Percentiles rank a stretch among this genome's conserved stretches.
Evolutionary conservation across 768 basidiomycete species (phyloP).

Genomic region (Podaxis sp.): DNA sequence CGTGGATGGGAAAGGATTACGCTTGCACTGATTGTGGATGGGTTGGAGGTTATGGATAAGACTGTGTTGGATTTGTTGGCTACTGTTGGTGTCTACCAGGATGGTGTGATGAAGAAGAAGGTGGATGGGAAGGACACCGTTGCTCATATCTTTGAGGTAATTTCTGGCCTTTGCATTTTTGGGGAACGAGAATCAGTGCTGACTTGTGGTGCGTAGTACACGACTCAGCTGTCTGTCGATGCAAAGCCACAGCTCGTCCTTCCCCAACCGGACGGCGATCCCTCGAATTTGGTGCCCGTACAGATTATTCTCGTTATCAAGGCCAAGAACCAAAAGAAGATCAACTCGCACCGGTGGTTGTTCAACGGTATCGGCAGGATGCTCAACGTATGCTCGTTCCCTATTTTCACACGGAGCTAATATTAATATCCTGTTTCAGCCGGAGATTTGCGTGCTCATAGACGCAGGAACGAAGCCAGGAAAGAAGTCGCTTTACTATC

Average conservation of each 20-base stretch:
- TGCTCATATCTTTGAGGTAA: constrained; percentile 79
- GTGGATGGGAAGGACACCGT: constrained; percentile 80
- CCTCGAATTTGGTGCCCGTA: constrained; percentile 90
- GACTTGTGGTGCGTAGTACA: constrained; percentile 58
- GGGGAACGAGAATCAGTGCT: neutral
- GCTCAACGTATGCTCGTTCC: constrained; percentile 52
- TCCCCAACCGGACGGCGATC: constrained; percentile 80
- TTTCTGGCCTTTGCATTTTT: neutral
- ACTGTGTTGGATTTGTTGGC: constrained; percentile 79
- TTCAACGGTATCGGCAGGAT: constrained; percentile 90
- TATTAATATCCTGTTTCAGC: constrained; percentile 38
- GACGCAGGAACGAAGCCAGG: constrained; percentile 97
- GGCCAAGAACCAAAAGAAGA: constrained; percentile 95
- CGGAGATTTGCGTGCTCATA: constrained; percentile 87
- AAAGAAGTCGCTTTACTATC: constrained; percentile 91
- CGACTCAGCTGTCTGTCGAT: constrained; percentile 93
- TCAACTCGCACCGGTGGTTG: constrained; percentile 93
- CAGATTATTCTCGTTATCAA: constrained; percentile 90
- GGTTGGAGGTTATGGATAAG: constrained; percentile 91
- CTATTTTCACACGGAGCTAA: neutral
- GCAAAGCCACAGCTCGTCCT: constrained; percentile 87
- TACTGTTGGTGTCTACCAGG: constrained; percentile 86
- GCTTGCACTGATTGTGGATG: constrained; percentile 83
- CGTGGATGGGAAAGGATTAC: constrained; percentile 86
- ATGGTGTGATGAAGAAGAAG: constrained; percentile 88